Evolutionary conservation across 2,329 filamentous ascomycete species (phyloP), one percentile per base, ranked within the genome.

Genomic region (Dothiorella sarmentorum): DNA sequence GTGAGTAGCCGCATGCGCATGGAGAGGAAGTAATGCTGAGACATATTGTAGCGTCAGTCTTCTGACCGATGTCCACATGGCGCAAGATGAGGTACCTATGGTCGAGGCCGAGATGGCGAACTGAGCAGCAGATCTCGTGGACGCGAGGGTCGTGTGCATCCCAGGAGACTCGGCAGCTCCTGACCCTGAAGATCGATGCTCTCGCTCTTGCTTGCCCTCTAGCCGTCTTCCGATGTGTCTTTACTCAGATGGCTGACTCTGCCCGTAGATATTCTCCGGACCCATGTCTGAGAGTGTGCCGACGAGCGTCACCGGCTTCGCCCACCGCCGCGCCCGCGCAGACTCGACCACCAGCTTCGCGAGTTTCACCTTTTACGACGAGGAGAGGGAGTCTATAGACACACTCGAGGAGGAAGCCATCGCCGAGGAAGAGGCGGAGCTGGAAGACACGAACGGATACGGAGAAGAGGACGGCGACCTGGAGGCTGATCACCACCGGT

Each of bases 21-120:
- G 22, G 47, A 11, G 47, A 38, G 15, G 15, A 11, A 24, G 24
- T 22, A 15, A 5, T 56, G 27, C 61, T 59, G 45, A 53, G 38
- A 53, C 42, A 3, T 29, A 49, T 56, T 20, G 20, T 60, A 82
- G 78, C 64, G 74, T 86, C 33, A 96, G 90, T 74, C 87, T 97
- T 65, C 87, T 96, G 66, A 91, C 91, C 65, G 91, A 96, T 73
- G 92, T 97, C n/a, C 93, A 97, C 72, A 97, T 99, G 94, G 93
- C 94, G 18, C 91, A 95, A 53, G 90, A 96, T 71, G 93, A 97
- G 83, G 90, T 94, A 69, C 56, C 7, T 29, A 15, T 40, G 17
- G 15, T 35, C 24, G 11, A 27, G 6, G 31, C 35, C 11, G n/a
- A 17, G 45, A 18, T 56, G n/a, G 52, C 42, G 38, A n/a, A n/a